Conservation (phyloP, 768 basidiomycete species). For the Sistotremastrum niveocremeum region DNA sequence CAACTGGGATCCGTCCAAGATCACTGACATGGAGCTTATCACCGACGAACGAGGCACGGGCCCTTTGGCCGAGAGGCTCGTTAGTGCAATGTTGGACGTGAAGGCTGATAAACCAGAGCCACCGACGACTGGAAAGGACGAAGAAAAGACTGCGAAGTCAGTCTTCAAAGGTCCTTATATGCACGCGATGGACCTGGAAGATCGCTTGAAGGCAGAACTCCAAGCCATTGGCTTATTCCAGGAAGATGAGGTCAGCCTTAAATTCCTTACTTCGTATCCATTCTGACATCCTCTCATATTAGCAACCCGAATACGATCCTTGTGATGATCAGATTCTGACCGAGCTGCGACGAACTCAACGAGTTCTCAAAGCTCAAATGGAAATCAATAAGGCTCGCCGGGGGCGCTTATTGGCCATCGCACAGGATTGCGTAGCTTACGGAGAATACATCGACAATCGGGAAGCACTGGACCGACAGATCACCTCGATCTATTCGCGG, state of each 20-base stretch:
- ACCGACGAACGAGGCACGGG: conserved; percentile 76
- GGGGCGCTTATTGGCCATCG: conserved; percentile 54
- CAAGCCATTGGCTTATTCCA: conserved; percentile 54
- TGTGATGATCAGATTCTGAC: conserved; percentile 93
- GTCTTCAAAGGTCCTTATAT: no score
- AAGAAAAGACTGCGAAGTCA: conserved; percentile 69
- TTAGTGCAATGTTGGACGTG: conserved; percentile 43
- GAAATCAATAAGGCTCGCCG: conserved; percentile 78
- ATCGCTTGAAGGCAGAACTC: conserved; percentile 58
- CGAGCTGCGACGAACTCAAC: conserved; percentile 79
- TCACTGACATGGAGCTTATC: conserved; percentile 55
- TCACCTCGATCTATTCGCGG: conserved; percentile 59
- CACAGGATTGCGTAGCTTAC: conserved; percentile 78
- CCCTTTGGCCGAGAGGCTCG: conserved; percentile 73
- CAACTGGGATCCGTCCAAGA: conserved; percentile 74
- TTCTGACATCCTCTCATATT: background rate
- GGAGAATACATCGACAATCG: conserved; percentile 82
- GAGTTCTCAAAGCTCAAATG: conserved; percentile 61
- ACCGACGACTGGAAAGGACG: conserved; percentile 29
- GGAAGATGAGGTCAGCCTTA: conserved; percentile 44
- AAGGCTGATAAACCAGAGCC: conserved; percentile 31
- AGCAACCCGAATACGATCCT: conserved; percentile 17
- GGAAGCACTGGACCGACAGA: conserved; percentile 78
- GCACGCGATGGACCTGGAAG: no score
- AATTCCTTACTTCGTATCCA: conserved; percentile 10